phyloP scores from a whole-genome alignment of 2,329 filamentous ascomycete species.

The Cadophora luteo-olivacea region DNA sequence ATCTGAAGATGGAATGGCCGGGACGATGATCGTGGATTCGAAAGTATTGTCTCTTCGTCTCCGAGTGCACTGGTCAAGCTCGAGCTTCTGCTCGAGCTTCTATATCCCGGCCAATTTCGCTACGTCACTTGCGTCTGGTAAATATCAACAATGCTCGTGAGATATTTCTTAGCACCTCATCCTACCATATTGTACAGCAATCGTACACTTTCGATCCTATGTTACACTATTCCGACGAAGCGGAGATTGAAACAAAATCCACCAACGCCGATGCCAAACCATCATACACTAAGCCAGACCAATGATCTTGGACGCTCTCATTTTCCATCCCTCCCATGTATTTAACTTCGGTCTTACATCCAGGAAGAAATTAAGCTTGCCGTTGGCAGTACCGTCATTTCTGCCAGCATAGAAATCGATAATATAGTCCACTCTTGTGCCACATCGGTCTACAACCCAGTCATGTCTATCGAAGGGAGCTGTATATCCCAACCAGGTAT shows the following conservation, averaged over 20 bases:
- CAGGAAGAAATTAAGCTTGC: slow-evolving; percentile 67
- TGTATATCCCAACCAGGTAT: slow-evolving; percentile 86
- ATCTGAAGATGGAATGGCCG: not conserved
- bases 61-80: too few relatives aligned
- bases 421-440: slow-evolving; percentile 85
- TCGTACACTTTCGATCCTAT: not conserved
- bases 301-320: slow-evolving; percentile 60
- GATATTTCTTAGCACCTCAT: not conserved
- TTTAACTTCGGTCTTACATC: slow-evolving; percentile 74
- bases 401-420: slow-evolving; percentile 96
- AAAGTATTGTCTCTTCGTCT: too few relatives aligned
- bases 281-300: slow-evolving; percentile 53
- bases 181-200: not conserved
- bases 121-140: too few relatives aligned
- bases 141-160: not conserved
- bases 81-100: too few relatives aligned
- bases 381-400: slow-evolving; percentile 47
- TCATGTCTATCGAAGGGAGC: slow-evolving; percentile 95
- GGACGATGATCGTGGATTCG: not conserved
- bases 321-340: slow-evolving; percentile 71
- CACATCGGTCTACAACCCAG: slow-evolving; percentile 95
- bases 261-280: slow-evolving; percentile 6
- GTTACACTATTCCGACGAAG: slow-evolving; percentile 21
- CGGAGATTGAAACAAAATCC: slow-evolving; percentile 22
- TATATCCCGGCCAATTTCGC: too few relatives aligned